Evolutionary conservation across 2,329 filamentous ascomycete genomes (phyloP).

Genomic region (Sphaceloma murrayae): DNA sequence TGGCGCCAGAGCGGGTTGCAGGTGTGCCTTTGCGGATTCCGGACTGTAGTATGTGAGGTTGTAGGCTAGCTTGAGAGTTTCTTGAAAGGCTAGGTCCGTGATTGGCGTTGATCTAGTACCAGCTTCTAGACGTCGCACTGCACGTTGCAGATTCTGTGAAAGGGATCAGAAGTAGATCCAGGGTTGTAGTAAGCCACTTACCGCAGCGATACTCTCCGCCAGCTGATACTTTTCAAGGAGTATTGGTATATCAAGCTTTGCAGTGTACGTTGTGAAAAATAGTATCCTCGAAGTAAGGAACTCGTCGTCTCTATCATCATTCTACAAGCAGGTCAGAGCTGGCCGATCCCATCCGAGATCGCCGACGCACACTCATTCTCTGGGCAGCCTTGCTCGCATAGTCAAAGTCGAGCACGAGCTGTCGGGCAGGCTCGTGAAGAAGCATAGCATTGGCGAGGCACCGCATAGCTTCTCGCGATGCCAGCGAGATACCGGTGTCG

Average conservation of each 20-base stretch:
- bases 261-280: slow-evolving; percentile 70
- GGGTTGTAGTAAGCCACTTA: slow-evolving; percentile 9
- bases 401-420: slow-evolving; percentile 62
- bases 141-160: slow-evolving; percentile 12
- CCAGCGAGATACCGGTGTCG: slow-evolving; percentile 50
- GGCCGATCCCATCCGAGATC: background rate
- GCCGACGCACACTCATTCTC: slow-evolving; percentile 48
- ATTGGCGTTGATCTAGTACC: slow-evolving; percentile 39
- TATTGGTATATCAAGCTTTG: slow-evolving; percentile 54
- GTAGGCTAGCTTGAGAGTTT: slow-evolving; percentile 81
- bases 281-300: slow-evolving; percentile 73
- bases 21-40: slow-evolving; percentile 48
- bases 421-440: slow-evolving; percentile 56
- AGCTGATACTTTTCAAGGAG: slow-evolving; percentile 59
- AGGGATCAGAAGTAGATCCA: background rate
- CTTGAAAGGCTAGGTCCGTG: slow-evolving; percentile 68
- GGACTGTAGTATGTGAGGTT: slow-evolving; percentile 72
- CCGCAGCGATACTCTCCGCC: slow-evolving; percentile 55
- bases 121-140: slow-evolving; percentile 5
- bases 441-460: slow-evolving; percentile 80
- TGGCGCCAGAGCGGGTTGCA: slow-evolving; percentile 58
- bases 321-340: slow-evolving; percentile 31
- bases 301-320: slow-evolving; percentile 69
- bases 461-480: slow-evolving; percentile 65
- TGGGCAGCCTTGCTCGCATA: slow-evolving; percentile 59